Evolutionary conservation across 305 asterid species (phyloP), one percentile per base, ranked within the genome.

Genomic region (Fraxinus velutina): DNA sequence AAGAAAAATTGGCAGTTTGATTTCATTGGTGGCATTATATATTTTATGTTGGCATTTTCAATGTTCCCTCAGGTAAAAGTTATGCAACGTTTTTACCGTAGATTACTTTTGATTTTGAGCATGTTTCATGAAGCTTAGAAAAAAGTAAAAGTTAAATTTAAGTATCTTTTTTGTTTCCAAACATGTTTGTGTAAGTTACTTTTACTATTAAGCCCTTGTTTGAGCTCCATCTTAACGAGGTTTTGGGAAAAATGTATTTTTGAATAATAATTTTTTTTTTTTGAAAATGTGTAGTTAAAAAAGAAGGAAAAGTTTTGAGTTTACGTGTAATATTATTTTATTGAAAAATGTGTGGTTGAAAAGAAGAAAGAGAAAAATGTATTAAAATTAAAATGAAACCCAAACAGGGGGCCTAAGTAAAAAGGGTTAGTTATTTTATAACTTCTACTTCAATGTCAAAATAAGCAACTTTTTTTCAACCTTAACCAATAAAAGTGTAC

Each of bases 1-100:
- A 96, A 96, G 97, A 96, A 96, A 79, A 96, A 96, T 85, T 96
- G 99, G 99, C 99, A 96, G 89, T 96, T 96, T 84, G 99, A 96
- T 88, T 87, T 93, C 84, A 92, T 96, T 42, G 99, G 99, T 76
- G 99, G 99, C 83, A 84, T 96, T 83, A 93, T 94, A 86, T 96
- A 96, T 88, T 96, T 96, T 42, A 57, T 92, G 50, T 86, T 96
- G 87, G 93, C 92, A 82, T 94, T 93, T 83, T 96, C 99, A 81
- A 92, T 96, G 98, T 96, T 96, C 88, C 99, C 99, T 29, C 99
- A 94, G 97, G 99, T 96, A 85, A 86, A 19, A 57, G 12, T 71
- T 80, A 77, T 50, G 10, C 70, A 62, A 24, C 19, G 37, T 75
- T 21, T 73, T 79, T 66, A 9, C 75, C 22, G 12, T 13, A 10